Evolutionary conservation across 1,284 basidiomycete genomes (phyloP).

Genomic region (Naganishia cerealis): DNA sequence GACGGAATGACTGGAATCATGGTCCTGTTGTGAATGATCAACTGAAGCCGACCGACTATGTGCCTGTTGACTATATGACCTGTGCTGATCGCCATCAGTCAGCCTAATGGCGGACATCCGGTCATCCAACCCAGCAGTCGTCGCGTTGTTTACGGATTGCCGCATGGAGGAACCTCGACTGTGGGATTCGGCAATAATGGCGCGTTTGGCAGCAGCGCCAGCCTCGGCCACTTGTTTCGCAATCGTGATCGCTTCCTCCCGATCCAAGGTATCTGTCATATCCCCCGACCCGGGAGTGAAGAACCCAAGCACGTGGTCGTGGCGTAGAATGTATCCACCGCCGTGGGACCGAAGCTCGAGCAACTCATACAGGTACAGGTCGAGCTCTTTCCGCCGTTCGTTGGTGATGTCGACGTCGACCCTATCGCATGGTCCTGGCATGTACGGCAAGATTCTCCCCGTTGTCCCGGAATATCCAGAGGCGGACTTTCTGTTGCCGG

Average conservation of each 20-base stretch:
- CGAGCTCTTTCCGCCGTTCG: slow-evolving; percentile 76
- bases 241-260: slow-evolving; percentile 59
- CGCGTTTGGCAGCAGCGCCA: slow-evolving; percentile 19
- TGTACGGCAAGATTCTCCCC: slow-evolving; percentile 79
- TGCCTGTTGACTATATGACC: slow-evolving; percentile 5
- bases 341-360: slow-evolving; percentile 66
- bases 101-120: slow-evolving; percentile 41
- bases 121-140: slow-evolving; percentile 64
- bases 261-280: slow-evolving; percentile 66
- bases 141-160: slow-evolving; percentile 5
- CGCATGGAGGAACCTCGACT: slow-evolving; percentile 19
- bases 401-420: slow-evolving; percentile 85
- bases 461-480: slow-evolving; percentile 19
- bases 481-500: background rate
- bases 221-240: slow-evolving; percentile 34
- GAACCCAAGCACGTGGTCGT: slow-evolving; percentile 78
- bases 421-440: slow-evolving; percentile 83
- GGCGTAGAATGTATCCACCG: slow-evolving; percentile 76
- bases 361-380: slow-evolving; percentile 80
- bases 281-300: slow-evolving; percentile 86
- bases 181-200: slow-evolving; percentile 19
- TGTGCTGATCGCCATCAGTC: slow-evolving; percentile 7
- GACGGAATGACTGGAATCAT: background rate
- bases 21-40: slow-evolving; percentile 16
- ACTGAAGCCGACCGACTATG: slow-evolving; percentile 7